phyloP scores from a whole-genome alignment of 352 stramenopile species.

The Saprolegnia parasitica region DNA sequence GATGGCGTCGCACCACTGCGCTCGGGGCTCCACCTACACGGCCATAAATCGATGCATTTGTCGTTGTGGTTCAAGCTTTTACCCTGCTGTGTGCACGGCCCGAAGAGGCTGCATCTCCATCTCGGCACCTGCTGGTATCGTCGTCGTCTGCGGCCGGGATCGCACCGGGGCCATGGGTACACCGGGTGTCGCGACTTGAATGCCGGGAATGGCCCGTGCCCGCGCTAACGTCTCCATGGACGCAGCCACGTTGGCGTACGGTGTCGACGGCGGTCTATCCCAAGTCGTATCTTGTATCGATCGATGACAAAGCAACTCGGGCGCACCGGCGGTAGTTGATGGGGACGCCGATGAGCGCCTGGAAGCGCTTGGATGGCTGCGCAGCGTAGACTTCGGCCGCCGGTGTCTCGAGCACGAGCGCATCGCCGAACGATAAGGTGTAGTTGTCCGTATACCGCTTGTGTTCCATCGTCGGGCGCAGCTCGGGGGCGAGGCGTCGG shows the following conservation, averaged over 20 bases:
- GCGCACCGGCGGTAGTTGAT: constrained; percentile 17
- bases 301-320: background rate
- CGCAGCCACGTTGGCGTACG: background rate
- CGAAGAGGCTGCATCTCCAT: background rate
- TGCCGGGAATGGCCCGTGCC: background rate
- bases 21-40: background rate
- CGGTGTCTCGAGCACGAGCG: background rate
- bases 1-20: background rate
- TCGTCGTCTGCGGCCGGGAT: background rate
- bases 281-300: too few species aligned
- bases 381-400: constrained; percentile 16
- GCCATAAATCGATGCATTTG: background rate
- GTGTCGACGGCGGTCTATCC: background rate
- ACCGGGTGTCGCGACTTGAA: background rate
- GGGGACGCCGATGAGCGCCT: constrained; percentile 10
- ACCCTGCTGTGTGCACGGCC: background rate
- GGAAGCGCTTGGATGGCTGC: constrained; percentile 19
- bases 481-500: background rate
- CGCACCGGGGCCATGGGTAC: background rate
- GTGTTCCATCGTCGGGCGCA: background rate
- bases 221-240: constrained; percentile 3
- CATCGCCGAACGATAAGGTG: constrained; percentile 1
- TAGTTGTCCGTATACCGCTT: background rate
- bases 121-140: too few species aligned
- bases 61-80: background rate